Base-by-base conservation (phyloP, 495 filamentous ascomycete species). In the Penicillium macrosclerotiorum region DNA sequence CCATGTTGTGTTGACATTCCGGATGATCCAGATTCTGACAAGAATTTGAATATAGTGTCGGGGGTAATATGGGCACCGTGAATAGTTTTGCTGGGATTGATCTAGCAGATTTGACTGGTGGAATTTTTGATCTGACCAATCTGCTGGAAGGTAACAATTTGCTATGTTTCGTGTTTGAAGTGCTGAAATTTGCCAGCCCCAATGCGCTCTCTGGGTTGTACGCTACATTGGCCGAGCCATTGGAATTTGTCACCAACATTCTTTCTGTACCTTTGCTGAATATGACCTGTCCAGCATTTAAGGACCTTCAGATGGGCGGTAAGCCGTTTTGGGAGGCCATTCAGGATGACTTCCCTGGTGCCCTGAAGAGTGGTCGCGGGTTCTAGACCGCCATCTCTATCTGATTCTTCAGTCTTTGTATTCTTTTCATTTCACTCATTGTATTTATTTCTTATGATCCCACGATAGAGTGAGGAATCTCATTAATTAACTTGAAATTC, bases 51-150 rank as follows among this genome's bases (percentile, higher is more conserved):
- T 44, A 65, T 27, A 64, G 59, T 34, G 49, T 82, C 27, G 81
- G 82, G 29, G 79, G 80, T 26, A 84, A 84, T 58, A 72, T 69
- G 6, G 79, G 78, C 5, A 71, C 58, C 1, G 65, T 75, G 4
- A 75, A 84, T 59, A 73, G 72, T 33, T 84, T 83, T 54, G 63
- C 67, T n/a, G 72, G 75, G 11, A 49, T 82, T 38, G 68, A 82
- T 49, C 32, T 73, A 2, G 53, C 51, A 0, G 57, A 72, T 37
- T 24, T 83, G 20, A 81, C 77, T 5, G 72, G 72, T 4, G 79
- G 78, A 5, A 64, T 76, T 9, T 69, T 67, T 45, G 70, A 73
- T 46, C 19, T 59, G 38, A 40, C 52, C n/a, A 69, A 59, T 17
- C 50, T 79, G 20, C 50, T 68, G 0, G 49, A 80, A 39, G 68